A percentile compares a stretch with the other conserved stretches of the same genome.
Conservation (phyloP, 768 basidiomycete genomes). For the Heimioporus sp. region DNA sequence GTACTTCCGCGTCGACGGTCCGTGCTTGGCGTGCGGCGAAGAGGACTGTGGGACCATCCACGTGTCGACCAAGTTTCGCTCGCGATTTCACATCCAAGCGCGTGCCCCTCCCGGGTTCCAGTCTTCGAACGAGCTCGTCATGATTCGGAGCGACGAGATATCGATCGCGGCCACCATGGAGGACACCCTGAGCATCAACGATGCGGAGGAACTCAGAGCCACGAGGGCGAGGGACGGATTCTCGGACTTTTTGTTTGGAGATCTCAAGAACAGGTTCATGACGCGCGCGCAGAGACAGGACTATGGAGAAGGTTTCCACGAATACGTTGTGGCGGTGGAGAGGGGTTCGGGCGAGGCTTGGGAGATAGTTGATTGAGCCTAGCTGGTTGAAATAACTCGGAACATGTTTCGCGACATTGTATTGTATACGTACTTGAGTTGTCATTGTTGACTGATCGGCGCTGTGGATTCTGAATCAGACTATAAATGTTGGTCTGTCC, state of each 20-base stretch:
- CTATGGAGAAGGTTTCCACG: not conserved
- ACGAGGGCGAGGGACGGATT: not conserved
- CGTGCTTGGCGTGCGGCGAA: conserved; percentile 3
- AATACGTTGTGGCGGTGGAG: not conserved
- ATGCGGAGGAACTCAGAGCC: not conserved
- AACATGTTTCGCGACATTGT: too few relatives aligned
- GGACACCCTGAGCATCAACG: not conserved
- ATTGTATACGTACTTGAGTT: too few relatives aligned
- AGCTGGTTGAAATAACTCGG: too few relatives aligned
- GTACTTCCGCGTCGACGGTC: not conserved
- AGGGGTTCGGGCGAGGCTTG: conserved; percentile 1
- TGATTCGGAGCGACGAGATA: conserved; percentile 5
- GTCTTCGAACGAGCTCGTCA: not conserved
- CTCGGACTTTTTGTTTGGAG: not conserved
- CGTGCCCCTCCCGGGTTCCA: not conserved
- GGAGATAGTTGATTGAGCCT: conserved; percentile 1
- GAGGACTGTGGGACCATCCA: not conserved
- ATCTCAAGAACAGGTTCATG: not conserved
- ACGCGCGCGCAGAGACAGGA: not conserved
- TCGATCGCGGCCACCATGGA: not conserved
- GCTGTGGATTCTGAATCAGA: too few relatives aligned
- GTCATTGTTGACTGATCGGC: too few relatives aligned
- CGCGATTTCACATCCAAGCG: not conserved
- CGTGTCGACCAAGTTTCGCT: conserved; percentile 1
- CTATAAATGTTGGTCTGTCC: too few relatives aligned